A percentile compares a stretch with the other conserved stretches of the same genome.
Evolutionary conservation across 768 basidiomycete species (phyloP).

Genomic region (Pholiota molesta): DNA sequence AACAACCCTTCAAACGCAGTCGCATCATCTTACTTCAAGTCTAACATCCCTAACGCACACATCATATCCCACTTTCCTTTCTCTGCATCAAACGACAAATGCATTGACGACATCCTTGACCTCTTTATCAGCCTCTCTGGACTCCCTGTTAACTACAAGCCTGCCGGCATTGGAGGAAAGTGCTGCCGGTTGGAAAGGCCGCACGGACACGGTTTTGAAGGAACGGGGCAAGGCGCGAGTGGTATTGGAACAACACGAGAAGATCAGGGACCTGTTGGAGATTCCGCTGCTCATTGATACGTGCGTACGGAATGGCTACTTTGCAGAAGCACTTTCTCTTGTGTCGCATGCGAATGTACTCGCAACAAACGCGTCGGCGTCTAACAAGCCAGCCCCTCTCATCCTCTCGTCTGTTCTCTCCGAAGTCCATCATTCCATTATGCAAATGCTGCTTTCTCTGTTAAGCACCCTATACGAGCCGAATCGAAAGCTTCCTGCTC

Average conservation of each 20-base stretch:
- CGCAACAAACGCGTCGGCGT: slow-evolving; percentile 41
- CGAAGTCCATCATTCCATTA: slow-evolving; percentile 69
- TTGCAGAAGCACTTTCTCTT: slow-evolving; percentile 88
- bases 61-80: slow-evolving; percentile 90
- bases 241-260: slow-evolving; percentile 94
- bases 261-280: slow-evolving; percentile 89
- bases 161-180: slow-evolving; percentile 80
- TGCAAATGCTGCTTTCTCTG: slow-evolving; percentile 78
- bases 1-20: slow-evolving; percentile 75
- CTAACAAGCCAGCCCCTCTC: slow-evolving; percentile 40
- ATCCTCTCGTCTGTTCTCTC: slow-evolving; percentile 64
- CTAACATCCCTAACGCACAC: slow-evolving; percentile 89
- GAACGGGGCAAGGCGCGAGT: slow-evolving; percentile 76
- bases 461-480: slow-evolving; percentile 80
- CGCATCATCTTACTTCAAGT: slow-evolving; percentile 86
- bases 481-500: slow-evolving; percentile 78
- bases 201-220: slow-evolving; percentile 73
- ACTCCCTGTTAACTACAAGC: slow-evolving; percentile 61
- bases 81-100: slow-evolving; percentile 80
- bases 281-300: slow-evolving; percentile 90
- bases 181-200: slow-evolving; percentile 69
- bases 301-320: slow-evolving; percentile 91
- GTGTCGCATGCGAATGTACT: slow-evolving; percentile 68
- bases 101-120: slow-evolving; percentile 73
- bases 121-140: slow-evolving; percentile 75